A percentile compares a stretch with the other conserved stretches of the same genome.
phyloP scores from a whole-genome alignment of 805 yeast genomes.

The Nakazawaea molendinolei region DNA sequence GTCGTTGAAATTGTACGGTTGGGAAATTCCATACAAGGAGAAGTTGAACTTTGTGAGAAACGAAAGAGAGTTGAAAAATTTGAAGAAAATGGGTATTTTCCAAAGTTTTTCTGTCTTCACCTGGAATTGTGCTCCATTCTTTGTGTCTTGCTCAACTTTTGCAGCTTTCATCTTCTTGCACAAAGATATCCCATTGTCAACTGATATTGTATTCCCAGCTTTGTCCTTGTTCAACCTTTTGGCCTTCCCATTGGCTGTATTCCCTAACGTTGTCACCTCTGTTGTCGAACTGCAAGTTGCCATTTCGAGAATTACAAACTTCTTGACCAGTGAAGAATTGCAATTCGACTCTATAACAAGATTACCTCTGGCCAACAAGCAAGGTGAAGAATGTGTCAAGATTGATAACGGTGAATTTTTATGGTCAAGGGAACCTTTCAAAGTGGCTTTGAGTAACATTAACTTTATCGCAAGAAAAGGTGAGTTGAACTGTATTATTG shows the following conservation, averaged over 20 bases:
- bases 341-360: constrained; percentile 71
- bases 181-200: constrained; percentile 59
- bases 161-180: constrained; percentile 64
- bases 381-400: constrained; percentile 63
- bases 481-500: constrained; percentile 78
- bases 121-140: constrained; percentile 81
- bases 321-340: constrained; percentile 70
- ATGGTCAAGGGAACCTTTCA: constrained; percentile 72
- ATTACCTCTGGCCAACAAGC: constrained; percentile 36
- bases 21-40: constrained; percentile 84
- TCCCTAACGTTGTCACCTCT: constrained; percentile 85
- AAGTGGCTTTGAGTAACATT: constrained; percentile 59
- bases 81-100: constrained; percentile 66
- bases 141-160: constrained; percentile 87
- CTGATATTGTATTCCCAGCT: constrained; percentile 91
- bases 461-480: constrained; percentile 65
- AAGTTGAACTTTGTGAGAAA: constrained; percentile 80
- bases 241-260: constrained; percentile 84
- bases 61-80: constrained; percentile 72
- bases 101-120: constrained; percentile 67
- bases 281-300: constrained; percentile 89
- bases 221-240: constrained; percentile 81
- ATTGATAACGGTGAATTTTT: constrained; percentile 65
- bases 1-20: constrained; percentile 87
- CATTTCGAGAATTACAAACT: constrained; percentile 62